Evolutionary conservation across 257 asterid genomes (phyloP), one percentile per base, ranked within the genome.

Genomic region (Dorcoceras hygrometricum): DNA sequence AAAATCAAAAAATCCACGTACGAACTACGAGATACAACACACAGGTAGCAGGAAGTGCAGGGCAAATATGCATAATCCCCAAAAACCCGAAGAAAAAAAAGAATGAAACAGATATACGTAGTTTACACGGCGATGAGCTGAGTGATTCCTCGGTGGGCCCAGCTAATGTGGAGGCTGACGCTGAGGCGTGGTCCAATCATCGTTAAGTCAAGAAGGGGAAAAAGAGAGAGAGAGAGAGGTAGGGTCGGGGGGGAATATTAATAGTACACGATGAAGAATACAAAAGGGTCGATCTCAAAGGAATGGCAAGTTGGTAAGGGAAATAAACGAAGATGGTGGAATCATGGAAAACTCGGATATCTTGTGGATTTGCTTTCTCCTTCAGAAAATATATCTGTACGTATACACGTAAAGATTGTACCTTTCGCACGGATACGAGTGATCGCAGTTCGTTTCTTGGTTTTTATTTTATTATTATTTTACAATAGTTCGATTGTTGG

Each of bases 131-230:
- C 24, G 69, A 51, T 43, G 60, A 23, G 66, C 10, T 65, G 59
- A 16, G 72, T 63, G 62, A 73, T 66, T 75, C 71, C 75, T 58
- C 19, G 70, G 82, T 73, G 81, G 83, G 29, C 77, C 87, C 80
- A 77, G 58, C 18, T 31, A 78, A 57, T 75, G 78, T 66, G 86
- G 80, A 64, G 70, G 73, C 73, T 28, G 76, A 72, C 51, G 64
- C 14, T 29, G 67, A 70, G 72, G 75, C 67, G 57, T 73, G 80
- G 76, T 57, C 80, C 68, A 66, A 56, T 24, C 28, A 69, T 22
- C 39, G 60, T 48, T 75, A 79, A 75, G 80, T 78, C 83, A 78
- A 78, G 64, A 71, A 59, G 64, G 73, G 64, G 7, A 0, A 64
- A 46, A 58, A 70, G n/a, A 32, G 9, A 61, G 53, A 32, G 66